Base-by-base conservation (phyloP, 164 flowering plant species). In the Paratinospora sagittata region DNA sequence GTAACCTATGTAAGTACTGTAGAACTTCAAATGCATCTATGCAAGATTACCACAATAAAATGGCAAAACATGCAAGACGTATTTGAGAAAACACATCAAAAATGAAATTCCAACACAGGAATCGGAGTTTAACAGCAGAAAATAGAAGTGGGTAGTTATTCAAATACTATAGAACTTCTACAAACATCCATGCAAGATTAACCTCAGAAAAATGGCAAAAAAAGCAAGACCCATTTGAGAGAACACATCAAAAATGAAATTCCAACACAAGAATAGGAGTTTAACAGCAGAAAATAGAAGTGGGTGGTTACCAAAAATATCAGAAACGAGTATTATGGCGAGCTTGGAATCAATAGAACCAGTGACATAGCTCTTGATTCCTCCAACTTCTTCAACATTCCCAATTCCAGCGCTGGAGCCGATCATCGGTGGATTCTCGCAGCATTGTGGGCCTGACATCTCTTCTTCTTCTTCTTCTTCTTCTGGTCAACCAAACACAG, bases 371-470 rank as follows among this genome's bases (percentile, higher is more conserved):
- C 85, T n/a, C n/a, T n/a, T n/a, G n/a, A n/a, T n/a, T n/a, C n/a
- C n/a, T n/a, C n/a, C n/a, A n/a, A n/a, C n/a, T 30, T 82, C 62
- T 64, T 85, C 81, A 7, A 89, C 86, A 33, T 61, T 73, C 9
- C 98, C 98, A 3, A 27, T 68, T 19, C 93, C 94, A 33, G 74
- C 21, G 64, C 39, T 70, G 4, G 92, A 79, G 78, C 75, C 78
- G 41, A 87, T 77, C 1, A 69, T 76, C 21, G 93, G 90, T 43
- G 90, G 85, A 55, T 90, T 88, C 43, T 66, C 77, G 70, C 84
- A 85, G 77, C 95, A 90, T 69, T 88, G 87, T 19, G 89, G 72
- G 0, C n/a, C n/a, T n/a, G n/a, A n/a, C n/a, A n/a, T n/a, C n/a
- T n/a, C n/a, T n/a, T n/a, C n/a, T n/a, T n/a, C 89, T 85, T 66